Evolutionary conservation across 2,329 filamentous ascomycete species (phyloP).

Genomic region (Penicillium glabrum): DNA sequence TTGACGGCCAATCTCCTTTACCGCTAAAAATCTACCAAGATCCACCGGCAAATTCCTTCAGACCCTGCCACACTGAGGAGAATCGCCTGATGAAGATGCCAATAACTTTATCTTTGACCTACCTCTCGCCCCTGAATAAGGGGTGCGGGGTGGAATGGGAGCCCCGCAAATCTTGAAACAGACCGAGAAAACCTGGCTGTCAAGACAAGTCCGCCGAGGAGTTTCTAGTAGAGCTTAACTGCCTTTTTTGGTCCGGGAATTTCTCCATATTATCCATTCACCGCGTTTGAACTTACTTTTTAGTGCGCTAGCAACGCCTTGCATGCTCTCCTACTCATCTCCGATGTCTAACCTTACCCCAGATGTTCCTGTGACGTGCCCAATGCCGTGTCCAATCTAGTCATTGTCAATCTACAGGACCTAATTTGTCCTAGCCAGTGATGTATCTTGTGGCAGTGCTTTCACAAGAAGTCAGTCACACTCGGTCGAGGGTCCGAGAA

Average conservation of each 20-base stretch:
- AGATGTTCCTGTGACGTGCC: not conserved
- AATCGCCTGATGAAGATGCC: not conserved
- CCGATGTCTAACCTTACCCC: not conserved
- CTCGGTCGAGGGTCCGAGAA: not conserved
- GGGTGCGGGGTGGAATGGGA: not conserved
- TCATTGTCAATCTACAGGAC: not conserved
- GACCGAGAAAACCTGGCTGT: not conserved
- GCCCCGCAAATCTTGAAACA: not conserved
- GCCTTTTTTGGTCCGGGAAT: slow-evolving; percentile 6
- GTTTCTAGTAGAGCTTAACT: not conserved
- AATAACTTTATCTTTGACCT: not conserved
- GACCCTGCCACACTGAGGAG: not conserved
- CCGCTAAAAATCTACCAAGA: not conserved
- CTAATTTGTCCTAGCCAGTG: not conserved
- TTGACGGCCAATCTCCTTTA: not conserved
- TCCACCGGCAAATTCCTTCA: not conserved
- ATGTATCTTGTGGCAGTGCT: not conserved
- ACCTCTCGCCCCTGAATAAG: not conserved
- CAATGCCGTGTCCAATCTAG: not conserved
- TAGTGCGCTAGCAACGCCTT: not conserved
- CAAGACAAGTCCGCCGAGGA: not conserved
- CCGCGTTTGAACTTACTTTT: not conserved
- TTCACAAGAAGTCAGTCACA: not conserved
- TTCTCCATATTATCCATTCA: slow-evolving; percentile 3
- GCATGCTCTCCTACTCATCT: not conserved